phyloP scores from a whole-genome alignment of 139 green algal species.

The Chlamydomonas incerta region DNA sequence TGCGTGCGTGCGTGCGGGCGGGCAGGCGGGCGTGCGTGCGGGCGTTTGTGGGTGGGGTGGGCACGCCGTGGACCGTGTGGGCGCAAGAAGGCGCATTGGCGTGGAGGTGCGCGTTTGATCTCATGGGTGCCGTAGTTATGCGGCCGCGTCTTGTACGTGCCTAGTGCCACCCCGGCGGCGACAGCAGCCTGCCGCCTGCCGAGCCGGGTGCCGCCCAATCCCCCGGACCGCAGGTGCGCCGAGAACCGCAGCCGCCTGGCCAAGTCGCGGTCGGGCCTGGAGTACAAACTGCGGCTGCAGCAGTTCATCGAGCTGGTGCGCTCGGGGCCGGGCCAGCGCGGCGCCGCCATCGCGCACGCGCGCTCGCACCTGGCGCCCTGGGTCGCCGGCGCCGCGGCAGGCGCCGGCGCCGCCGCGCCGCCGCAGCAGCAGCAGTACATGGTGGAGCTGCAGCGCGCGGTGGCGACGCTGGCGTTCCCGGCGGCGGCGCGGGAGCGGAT shows the following conservation, averaged over 20 bases:
- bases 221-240: constrained; percentile 43
- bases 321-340: constrained; percentile 41
- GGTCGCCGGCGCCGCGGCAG: constrained; percentile 40
- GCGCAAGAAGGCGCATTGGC: too few relatives aligned
- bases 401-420: too few relatives aligned
- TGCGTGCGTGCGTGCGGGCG: neutral
- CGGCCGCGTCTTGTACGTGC: too few relatives aligned
- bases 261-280: constrained; percentile 86
- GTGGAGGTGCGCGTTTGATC: too few relatives aligned
- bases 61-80: too few relatives aligned
- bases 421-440: constrained; percentile 50
- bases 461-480: constrained; percentile 84
- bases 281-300: constrained; percentile 89
- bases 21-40: too few relatives aligned
- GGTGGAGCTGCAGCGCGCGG: constrained; percentile 87
- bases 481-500: neutral
- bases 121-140: too few relatives aligned
- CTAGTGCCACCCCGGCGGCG: too few relatives aligned
- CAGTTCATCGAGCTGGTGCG: constrained; percentile 96
- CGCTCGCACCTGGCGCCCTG: constrained; percentile 81
- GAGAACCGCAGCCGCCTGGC: constrained; percentile 74
- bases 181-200: too few relatives aligned
- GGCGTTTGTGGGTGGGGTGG: too few relatives aligned
- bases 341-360: constrained; percentile 86
- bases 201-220: too few relatives aligned